phyloP scores from a whole-genome alignment of 169 alveolate species.

The Plasmodium malariae region DNA sequence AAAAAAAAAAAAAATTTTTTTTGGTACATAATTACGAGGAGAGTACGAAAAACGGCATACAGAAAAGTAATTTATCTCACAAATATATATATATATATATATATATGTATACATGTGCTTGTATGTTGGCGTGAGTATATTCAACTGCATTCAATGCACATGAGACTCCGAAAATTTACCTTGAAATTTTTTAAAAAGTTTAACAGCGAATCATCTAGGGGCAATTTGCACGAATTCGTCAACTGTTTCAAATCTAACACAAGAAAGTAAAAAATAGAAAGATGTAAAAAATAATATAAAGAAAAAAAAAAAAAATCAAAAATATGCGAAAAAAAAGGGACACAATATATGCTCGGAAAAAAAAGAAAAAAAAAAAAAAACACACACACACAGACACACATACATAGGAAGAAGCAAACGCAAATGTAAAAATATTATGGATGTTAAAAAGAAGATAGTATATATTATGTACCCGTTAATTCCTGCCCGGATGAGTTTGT shows the following conservation, averaged over 20 bases:
- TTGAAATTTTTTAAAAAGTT: constrained; percentile 66
- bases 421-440: no score
- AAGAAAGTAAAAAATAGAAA: not conserved
- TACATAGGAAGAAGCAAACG: not conserved
- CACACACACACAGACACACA: not conserved
- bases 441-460: not conserved
- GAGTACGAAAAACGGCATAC: not conserved
- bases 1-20: not conserved
- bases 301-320: no score
- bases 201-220: constrained; percentile 62
- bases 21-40: not conserved
- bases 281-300: not conserved
- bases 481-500: constrained; percentile 28
- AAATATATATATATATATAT: constrained; percentile 4
- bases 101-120: not conserved
- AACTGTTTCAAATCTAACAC: constrained; percentile 51
- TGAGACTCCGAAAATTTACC: not conserved
- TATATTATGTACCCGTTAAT: constrained; percentile 12
- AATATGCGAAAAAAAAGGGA: not conserved
- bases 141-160: no score
- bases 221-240: constrained; percentile 55
- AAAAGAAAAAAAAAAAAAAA: not conserved
- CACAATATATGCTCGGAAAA: no score
- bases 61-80: not conserved
- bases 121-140: no score